Evolutionary conservation across 352 stramenopile species (phyloP).

Genomic region (Globisporangium irregulare): DNA sequence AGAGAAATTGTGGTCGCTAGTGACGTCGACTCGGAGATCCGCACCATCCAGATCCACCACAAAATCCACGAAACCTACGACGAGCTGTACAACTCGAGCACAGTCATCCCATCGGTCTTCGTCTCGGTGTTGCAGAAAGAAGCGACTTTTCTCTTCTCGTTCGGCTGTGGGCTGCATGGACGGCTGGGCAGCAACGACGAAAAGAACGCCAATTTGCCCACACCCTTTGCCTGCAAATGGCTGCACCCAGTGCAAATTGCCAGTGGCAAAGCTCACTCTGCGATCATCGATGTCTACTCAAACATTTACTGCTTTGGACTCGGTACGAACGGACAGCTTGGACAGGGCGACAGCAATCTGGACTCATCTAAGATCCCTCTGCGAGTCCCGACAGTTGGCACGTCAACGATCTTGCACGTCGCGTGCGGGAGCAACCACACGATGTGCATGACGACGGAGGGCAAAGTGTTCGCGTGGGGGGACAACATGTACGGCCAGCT

Average conservation of each 20-base stretch:
- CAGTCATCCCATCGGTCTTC: slow-evolving; percentile 57
- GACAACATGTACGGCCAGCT: slow-evolving; percentile 66
- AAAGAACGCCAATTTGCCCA: slow-evolving; percentile 42
- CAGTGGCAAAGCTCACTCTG: slow-evolving; percentile 63
- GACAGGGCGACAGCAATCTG: slow-evolving; percentile 50
- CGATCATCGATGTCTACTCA: slow-evolving; percentile 71
- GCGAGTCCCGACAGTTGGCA: slow-evolving; percentile 38
- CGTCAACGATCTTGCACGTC: slow-evolving; percentile 42
- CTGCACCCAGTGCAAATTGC: slow-evolving; percentile 66
- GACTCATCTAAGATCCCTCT: slow-evolving; percentile 58
- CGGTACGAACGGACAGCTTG: slow-evolving; percentile 44
- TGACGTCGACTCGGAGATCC: slow-evolving; percentile 46
- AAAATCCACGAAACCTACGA: slow-evolving; percentile 59
- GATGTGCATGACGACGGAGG: slow-evolving; percentile 53
- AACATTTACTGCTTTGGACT: slow-evolving; percentile 74
- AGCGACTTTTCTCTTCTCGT: slow-evolving; percentile 68
- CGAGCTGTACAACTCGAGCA: slow-evolving; percentile 40
- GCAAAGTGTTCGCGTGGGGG: slow-evolving; percentile 59
- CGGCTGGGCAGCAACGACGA: slow-evolving; percentile 50
- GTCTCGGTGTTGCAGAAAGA: slow-evolving; percentile 71
- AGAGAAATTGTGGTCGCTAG: slow-evolving; percentile 43
- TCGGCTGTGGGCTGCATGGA: slow-evolving; percentile 56
- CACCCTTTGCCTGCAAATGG: slow-evolving; percentile 59
- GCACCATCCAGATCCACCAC: slow-evolving; percentile 73
- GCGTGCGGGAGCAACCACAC: slow-evolving; percentile 64